Conservation (phyloP, 1,284 basidiomycete species). For the Pterulicium gracile region DNA sequence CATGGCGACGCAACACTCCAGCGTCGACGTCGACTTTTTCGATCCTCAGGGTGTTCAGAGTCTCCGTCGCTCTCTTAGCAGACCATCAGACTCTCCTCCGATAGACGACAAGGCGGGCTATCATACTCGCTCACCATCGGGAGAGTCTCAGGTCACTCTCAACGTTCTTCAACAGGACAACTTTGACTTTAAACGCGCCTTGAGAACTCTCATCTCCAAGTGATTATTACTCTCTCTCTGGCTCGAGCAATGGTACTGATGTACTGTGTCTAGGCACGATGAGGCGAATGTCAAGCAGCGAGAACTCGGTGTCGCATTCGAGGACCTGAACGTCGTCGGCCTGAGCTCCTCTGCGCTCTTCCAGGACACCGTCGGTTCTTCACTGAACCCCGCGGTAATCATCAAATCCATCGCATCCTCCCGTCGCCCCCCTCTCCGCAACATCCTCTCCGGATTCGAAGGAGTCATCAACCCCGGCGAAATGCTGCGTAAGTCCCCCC, state of each 20-base stretch:
- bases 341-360: slow-evolving; percentile 12
- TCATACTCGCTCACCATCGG: neutral
- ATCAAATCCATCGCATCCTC: slow-evolving; percentile 8
- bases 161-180: neutral
- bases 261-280: neutral
- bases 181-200: neutral
- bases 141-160: neutral
- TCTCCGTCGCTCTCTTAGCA: neutral
- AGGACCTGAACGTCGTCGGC: slow-evolving; percentile 15
- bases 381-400: slow-evolving; percentile 12
- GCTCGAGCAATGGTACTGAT: too few relatives aligned
- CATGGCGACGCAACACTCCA: neutral
- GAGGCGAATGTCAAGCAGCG: slow-evolving; percentile 4
- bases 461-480: slow-evolving; percentile 25
- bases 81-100: neutral
- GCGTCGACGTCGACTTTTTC: neutral
- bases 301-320: slow-evolving; percentile 11
- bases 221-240: neutral
- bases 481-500: slow-evolving; percentile 20
- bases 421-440: slow-evolving; percentile 14
- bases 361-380: slow-evolving; percentile 15
- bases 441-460: slow-evolving; percentile 20
- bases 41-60: neutral
- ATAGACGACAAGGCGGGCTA: too few relatives aligned
- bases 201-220: neutral